Evolutionary conservation across 2,329 filamentous ascomycete genomes (phyloP).

Genomic region (Aspergillus luchuensis): DNA sequence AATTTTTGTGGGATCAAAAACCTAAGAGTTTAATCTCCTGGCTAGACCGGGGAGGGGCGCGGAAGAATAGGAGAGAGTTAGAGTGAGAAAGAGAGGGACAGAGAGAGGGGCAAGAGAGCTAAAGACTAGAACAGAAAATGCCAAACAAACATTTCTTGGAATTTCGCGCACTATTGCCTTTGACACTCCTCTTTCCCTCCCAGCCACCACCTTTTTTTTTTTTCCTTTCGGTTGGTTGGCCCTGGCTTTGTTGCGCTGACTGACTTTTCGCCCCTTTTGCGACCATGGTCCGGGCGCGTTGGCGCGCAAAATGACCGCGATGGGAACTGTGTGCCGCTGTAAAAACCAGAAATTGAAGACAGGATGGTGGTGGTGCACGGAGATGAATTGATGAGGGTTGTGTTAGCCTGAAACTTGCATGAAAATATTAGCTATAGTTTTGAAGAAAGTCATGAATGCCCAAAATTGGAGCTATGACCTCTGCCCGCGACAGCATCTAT

Average conservation of each 20-base stretch:
- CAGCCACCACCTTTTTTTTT: not conserved
- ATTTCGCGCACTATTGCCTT: not conserved
- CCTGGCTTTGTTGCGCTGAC: not conserved
- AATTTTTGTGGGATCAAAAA: not conserved
- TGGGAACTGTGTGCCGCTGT: not conserved
- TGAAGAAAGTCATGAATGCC: not conserved
- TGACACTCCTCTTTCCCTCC: not conserved
- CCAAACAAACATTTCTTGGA: not conserved
- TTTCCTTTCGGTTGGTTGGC: not conserved
- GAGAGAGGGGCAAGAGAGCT: not conserved
- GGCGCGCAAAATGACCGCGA: not conserved
- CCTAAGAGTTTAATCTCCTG: not conserved
- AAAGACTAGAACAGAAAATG: not conserved
- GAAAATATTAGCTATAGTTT: not conserved
- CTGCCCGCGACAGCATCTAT: not conserved
- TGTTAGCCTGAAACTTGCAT: not conserved
- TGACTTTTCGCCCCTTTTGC: not conserved
- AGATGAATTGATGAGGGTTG: not conserved
- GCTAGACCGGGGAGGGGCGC: not conserved
- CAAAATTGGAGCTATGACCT: not conserved
- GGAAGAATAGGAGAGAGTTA: no score
- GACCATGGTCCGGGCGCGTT: not conserved
- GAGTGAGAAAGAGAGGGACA: not conserved
- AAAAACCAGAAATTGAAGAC: not conserved
- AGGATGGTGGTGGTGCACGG: not conserved